Evolutionary conservation across 1,284 basidiomycete species (phyloP), one percentile per base, ranked within the genome.

Genomic region (Irpex rosettiformis): DNA sequence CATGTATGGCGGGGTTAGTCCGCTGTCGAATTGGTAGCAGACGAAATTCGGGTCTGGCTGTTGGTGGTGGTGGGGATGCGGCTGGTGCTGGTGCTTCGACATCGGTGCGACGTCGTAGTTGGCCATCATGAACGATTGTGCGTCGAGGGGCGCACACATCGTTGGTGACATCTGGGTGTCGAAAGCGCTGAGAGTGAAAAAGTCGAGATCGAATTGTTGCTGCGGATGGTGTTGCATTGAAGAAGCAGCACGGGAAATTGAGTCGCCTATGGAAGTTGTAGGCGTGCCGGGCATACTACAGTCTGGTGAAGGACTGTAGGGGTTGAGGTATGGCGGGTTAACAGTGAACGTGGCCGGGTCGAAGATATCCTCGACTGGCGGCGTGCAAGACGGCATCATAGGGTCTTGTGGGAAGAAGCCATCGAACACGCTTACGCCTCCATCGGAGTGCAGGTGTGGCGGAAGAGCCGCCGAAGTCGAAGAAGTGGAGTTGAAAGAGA

Each of bases 401-500:
- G 64, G 55, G 45, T 58, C 57, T 54, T 60, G 58, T 29, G 24
- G 16, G 21, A 51, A 51, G 24, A 59, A 53, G 64, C 48, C 40
- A 43, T 63, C 57, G 63, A 59, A 58, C 42, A 60, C 54, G 29
- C 58, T 18, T 10, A 10, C 60, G 49, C 33, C 54, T 16, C 54
- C 51, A 27, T 64, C 63, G 16, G 33, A 37, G 56, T 67, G 62
- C 49, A 63, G 55, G 47, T 51, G 47, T 16, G 27, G 52, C 16
- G 52, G 21, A 43, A 43, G 45, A 18, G 37, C 37, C 28, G 27
- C 42, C 33, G 52, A 66, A 59, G 61, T 55, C 33, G 61, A 27
- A 21, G 59, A n/a, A 11, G 65, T 58, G 40, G 70, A 69, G 60
- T 77, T 67, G 70, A 81, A 79, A 65, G 82, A 75, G 74, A 84